Evolutionary conservation across 2,329 filamentous ascomycete genomes (phyloP).

Genomic region (Fusarium illudens): DNA sequence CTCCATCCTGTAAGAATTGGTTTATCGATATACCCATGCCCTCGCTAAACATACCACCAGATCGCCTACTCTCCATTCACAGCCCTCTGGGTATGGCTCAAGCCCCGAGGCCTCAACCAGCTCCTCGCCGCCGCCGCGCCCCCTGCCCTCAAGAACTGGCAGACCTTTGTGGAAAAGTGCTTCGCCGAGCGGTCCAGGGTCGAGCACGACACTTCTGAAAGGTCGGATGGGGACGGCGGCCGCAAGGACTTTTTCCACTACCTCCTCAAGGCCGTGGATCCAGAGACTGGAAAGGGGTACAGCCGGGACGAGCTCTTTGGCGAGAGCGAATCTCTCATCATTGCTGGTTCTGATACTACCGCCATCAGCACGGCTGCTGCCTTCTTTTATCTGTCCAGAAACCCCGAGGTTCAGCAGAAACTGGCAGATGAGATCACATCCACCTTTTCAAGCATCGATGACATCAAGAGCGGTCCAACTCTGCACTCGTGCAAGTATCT

Average conservation of each 20-base stretch:
- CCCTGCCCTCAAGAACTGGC: constrained; percentile 30
- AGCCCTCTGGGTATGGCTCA: constrained; percentile 37
- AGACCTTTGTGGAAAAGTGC: constrained; percentile 30
- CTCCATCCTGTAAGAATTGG: constrained; percentile 16
- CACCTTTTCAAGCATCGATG: constrained; percentile 12
- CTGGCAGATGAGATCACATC: constrained; percentile 17
- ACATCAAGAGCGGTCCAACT: constrained; percentile 12
- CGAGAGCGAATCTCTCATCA: constrained; percentile 38
- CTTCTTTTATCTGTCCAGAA: constrained; percentile 33
- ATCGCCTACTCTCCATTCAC: constrained; percentile 35
- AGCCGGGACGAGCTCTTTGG: constrained; percentile 33
- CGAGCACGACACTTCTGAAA: constrained; percentile 8
- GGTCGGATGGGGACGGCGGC: not conserved
- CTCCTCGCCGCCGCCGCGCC: constrained; percentile 30
- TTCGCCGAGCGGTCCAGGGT: constrained; percentile 23
- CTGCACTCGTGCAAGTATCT: constrained; percentile 37
- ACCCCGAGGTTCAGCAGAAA: constrained; percentile 11
- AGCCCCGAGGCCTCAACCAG: constrained; percentile 34
- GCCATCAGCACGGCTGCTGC: constrained; percentile 23
- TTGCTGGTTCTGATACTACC: constrained; percentile 36
- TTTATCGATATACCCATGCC: not conserved
- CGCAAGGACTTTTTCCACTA: constrained; percentile 41
- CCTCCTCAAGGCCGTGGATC: constrained; percentile 32
- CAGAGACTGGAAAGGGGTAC: constrained; percentile 39
- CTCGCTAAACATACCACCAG: not conserved